Conservation (phyloP, 2,329 filamentous ascomycete genomes). For the Calycina herbarum region DNA sequence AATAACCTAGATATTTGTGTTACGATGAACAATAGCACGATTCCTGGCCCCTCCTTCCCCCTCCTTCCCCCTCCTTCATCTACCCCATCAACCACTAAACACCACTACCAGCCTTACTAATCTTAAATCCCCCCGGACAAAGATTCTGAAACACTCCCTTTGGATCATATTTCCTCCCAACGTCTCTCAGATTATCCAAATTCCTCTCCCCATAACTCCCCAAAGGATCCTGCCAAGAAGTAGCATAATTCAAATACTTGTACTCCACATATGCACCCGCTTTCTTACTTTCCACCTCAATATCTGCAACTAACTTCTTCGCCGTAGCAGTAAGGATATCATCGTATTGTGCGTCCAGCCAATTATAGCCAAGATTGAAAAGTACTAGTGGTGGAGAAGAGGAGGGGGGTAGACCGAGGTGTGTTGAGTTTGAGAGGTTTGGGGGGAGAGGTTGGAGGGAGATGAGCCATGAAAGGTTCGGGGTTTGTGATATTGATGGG, state of each 20-base stretch:
- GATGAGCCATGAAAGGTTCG: not conserved
- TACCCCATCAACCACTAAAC: too few species aligned
- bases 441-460: not conserved
- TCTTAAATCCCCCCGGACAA: not conserved
- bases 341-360: not conserved
- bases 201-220: not conserved
- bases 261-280: not conserved
- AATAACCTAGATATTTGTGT: too few species aligned
- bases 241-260: slow-evolving; percentile 3
- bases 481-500: not conserved
- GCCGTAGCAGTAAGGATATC: not conserved
- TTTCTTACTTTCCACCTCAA: not conserved
- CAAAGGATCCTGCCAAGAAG: slow-evolving; percentile 4
- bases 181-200: not conserved
- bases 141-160: not conserved
- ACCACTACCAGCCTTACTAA: not conserved
- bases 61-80: too few species aligned
- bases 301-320: not conserved
- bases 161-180: not conserved
- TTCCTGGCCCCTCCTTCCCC: too few species aligned
- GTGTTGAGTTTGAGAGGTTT: not conserved
- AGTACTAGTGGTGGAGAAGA: not conserved
- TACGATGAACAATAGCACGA: too few species aligned
- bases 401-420: not conserved
- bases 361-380: not conserved